phyloP scores from a whole-genome alignment of 345 rosid genomes.

The Angophora floribunda region DNA sequence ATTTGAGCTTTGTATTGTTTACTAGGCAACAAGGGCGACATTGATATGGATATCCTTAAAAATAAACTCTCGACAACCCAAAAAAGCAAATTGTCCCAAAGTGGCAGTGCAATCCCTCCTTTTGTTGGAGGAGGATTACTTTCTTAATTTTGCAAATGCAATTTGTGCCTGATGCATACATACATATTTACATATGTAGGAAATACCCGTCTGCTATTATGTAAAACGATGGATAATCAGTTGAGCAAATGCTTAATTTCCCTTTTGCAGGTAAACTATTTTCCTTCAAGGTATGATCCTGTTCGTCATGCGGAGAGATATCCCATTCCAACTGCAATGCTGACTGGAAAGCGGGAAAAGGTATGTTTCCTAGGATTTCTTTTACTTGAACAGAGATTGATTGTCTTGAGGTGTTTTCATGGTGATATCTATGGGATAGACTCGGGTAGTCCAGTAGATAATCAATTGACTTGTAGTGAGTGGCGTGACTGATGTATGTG shows the following conservation, averaged over 20 bases:
- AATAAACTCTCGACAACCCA: not conserved
- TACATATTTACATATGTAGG: not conserved
- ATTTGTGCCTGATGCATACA: not conserved
- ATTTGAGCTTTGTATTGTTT: not conserved
- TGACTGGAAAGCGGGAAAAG: slow-evolving; percentile 79
- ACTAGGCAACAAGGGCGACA: not conserved
- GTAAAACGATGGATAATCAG: not conserved
- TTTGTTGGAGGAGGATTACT: not conserved
- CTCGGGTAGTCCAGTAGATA: not conserved
- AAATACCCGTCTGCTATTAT: not conserved
- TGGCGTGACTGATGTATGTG: not conserved
- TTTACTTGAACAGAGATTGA: not conserved
- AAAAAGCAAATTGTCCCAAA: not conserved
- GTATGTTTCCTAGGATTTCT: slow-evolving; percentile 15
- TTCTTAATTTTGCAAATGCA: not conserved
- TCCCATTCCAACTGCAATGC: slow-evolving; percentile 42
- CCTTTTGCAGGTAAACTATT: slow-evolving; percentile 65
- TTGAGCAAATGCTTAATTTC: not conserved
- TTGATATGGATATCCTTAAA: not conserved
- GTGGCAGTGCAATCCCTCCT: not conserved
- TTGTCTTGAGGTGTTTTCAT: not conserved
- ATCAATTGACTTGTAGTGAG: not conserved
- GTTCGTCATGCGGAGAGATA: slow-evolving; percentile 59
- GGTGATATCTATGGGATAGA: not conserved
- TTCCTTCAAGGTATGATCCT: slow-evolving; percentile 81